phyloP scores from a whole-genome alignment of 768 basidiomycete genomes.

The Auriscalpium orientale region DNA sequence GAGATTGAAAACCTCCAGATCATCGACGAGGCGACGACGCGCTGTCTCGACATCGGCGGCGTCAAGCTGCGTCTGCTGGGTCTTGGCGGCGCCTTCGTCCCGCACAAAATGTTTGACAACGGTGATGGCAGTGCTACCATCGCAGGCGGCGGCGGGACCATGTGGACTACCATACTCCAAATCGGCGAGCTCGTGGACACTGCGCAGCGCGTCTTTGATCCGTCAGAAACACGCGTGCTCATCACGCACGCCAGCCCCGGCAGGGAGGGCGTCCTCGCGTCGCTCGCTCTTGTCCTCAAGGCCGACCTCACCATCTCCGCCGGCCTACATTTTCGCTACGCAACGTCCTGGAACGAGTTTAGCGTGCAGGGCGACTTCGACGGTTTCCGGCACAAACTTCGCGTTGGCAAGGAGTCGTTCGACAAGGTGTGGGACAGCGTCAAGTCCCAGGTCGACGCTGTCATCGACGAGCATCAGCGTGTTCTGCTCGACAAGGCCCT shows the following conservation, averaged over 20 bases:
- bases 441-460: slow-evolving; percentile 81
- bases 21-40: slow-evolving; percentile 93
- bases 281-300: slow-evolving; percentile 85
- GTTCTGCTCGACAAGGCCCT: slow-evolving; percentile 85
- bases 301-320: slow-evolving; percentile 92
- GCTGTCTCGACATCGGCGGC: slow-evolving; percentile 85
- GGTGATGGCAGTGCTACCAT: slow-evolving; percentile 95
- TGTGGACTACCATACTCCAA: slow-evolving; percentile 98
- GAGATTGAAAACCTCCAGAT: slow-evolving; percentile 85
- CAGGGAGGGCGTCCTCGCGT: slow-evolving; percentile 85
- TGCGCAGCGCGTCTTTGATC: slow-evolving; percentile 88
- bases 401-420: slow-evolving; percentile 72
- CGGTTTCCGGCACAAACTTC: slow-evolving; percentile 75
- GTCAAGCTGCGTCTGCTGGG: slow-evolving; percentile 93
- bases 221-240: slow-evolving; percentile 87
- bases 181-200: slow-evolving; percentile 98
- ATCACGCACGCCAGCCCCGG: slow-evolving; percentile 90
- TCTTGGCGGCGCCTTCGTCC: slow-evolving; percentile 89
- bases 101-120: slow-evolving; percentile 92
- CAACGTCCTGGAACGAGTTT: slow-evolving; percentile 94
- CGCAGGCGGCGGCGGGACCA: slow-evolving; percentile 94
- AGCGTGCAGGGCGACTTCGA: slow-evolving; percentile 87
- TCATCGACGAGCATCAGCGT: slow-evolving; percentile 87
- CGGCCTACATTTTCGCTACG: slow-evolving; percentile 96
- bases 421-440: slow-evolving; percentile 94